Evolutionary conservation across 805 yeast species (phyloP).

Genomic region (Metschnikowia proteae): DNA sequence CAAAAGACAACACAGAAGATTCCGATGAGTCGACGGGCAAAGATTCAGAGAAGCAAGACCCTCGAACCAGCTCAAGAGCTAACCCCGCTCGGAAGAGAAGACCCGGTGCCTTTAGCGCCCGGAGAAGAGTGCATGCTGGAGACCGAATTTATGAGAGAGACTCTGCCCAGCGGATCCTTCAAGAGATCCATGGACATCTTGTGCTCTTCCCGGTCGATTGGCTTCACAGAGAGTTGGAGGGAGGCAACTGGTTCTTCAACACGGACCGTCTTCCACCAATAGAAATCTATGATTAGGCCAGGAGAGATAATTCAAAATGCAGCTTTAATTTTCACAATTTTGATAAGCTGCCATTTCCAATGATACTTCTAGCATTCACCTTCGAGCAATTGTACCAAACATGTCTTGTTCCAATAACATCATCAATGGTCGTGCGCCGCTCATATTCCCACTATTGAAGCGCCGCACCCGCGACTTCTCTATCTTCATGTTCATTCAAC

Average conservation of each 20-base stretch:
- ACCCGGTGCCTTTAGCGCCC: constrained; percentile 34
- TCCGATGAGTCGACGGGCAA: neutral
- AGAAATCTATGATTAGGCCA: constrained; percentile 59
- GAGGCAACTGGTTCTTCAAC: constrained; percentile 92
- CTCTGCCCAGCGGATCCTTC: constrained; percentile 70
- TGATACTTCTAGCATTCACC: too few species aligned
- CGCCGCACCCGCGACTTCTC: neutral
- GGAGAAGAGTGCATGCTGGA: constrained; percentile 34
- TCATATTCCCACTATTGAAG: neutral
- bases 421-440: neutral
- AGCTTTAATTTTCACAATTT: too few species aligned
- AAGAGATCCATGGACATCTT: constrained; percentile 77
- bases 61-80: neutral
- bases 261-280: constrained; percentile 93
- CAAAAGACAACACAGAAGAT: neutral
- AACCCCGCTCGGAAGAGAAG: constrained; percentile 23
- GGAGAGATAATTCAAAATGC: too few species aligned
- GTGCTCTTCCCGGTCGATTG: constrained; percentile 92
- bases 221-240: constrained; percentile 81
- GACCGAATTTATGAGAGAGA: constrained; percentile 63
- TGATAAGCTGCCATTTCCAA: neutral
- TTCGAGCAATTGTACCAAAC: too few species aligned
- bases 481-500: constrained; percentile 34
- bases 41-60: neutral
- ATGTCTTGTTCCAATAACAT: too few species aligned